These are phyloP conservation scores for Closterium sp. DNA, from an alignment of 139 green algal genomes.

Conservation along the genomic window DNA sequence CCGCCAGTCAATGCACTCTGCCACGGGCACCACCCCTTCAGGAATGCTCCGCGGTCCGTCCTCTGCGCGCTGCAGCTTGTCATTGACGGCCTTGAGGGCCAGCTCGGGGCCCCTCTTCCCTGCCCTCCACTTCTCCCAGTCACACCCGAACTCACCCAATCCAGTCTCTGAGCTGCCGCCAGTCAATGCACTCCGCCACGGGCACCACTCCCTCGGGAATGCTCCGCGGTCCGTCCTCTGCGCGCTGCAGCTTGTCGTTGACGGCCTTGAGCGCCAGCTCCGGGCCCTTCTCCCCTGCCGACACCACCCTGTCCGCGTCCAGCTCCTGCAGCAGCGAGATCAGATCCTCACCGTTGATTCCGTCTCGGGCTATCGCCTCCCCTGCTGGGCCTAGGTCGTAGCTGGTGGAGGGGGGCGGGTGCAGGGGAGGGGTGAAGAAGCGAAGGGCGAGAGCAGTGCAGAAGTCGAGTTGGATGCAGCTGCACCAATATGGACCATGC, in stretches of 20 bases:
- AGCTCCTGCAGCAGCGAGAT: constrained; percentile 47
- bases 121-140: not conserved
- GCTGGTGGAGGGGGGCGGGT: constrained; percentile 45
- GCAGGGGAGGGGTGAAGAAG: not conserved
- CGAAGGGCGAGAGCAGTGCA: not conserved
- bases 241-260: not conserved
- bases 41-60: not conserved
- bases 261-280: not conserved
- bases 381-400: constrained; percentile 76
- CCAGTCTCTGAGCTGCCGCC: constrained; percentile 21
- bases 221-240: not conserved
- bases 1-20: constrained; percentile 36
- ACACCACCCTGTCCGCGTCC: constrained; percentile 71
- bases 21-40: constrained; percentile 6
- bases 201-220: constrained; percentile 1
- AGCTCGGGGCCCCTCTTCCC: constrained; percentile 39
- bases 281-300: constrained; percentile 41
- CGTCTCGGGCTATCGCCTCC: constrained; percentile 50
- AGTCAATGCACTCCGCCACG: constrained; percentile 34
- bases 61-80: not conserved
- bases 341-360: constrained; percentile 69
- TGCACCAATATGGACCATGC: not conserved
- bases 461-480: not conserved
- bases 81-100: not conserved
- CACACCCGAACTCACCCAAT: constrained; percentile 23